Base-by-base conservation (phyloP, 2,329 filamentous ascomycete species). In the Sporothrix mexicana region DNA sequence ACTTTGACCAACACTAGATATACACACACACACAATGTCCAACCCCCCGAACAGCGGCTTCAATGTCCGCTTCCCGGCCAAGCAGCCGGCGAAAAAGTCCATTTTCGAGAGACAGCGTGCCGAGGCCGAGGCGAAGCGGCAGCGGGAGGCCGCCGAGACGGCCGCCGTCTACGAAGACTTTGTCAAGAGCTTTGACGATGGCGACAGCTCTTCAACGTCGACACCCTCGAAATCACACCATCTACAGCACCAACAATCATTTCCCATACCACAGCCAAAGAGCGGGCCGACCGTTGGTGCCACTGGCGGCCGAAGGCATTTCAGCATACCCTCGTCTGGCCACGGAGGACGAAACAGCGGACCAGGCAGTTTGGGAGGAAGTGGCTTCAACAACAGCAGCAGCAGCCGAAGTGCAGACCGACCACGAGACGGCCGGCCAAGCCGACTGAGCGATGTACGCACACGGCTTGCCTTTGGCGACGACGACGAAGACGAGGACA, bases 161-260 rank as follows among this genome's bases (percentile, higher is more conserved):
- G 93, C 92, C 25, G 94, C 93, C 30, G 93, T 94, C 0, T 93
- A 95, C 80, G 90, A 94, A 77, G 93, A 95, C 76, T 97, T 97
- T 77, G 89, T 96, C 72, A 95, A 95, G 81, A 94, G 88, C 72
- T 93, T 93, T 77, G 90, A 90, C 69, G 85, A 87, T 74, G 88
- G 91, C 51, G 87, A 88, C 61, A 84, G 87, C 73, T 86, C 55
- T 84, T 86, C 59, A 81, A 84, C 73, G 79, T 82, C 30, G 47
- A 64, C 53, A 73, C 86, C 62, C 72, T 79, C 82, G 45, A 59
- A 74, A 51, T 75, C 73, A 72, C 47, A 66, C 17, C 23, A 25
- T 4, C 25, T n/a, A 1, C 75, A 73, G 73, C 47, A 66, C 17
- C 23, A 25, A 3, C 25, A 25, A 1, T 55, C 55, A 13, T 30